Base-by-base conservation (phyloP, 176 grass and related monocot species). In the Echinochloa phyllopogon region DNA sequence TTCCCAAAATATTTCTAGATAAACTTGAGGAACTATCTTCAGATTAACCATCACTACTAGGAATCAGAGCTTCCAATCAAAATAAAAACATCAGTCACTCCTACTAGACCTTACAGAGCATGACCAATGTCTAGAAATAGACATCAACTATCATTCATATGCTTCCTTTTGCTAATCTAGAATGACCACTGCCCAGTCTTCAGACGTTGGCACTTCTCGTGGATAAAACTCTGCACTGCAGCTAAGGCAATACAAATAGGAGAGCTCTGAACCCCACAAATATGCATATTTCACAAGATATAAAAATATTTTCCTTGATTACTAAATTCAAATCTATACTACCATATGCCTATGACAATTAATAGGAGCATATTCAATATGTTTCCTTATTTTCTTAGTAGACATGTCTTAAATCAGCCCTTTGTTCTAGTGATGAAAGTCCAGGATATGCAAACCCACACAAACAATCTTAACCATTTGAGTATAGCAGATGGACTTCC, bases 381-480 rank as follows among this genome's bases (percentile, higher is more conserved):
- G 24, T 79, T 78, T 65, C 59, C 9, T 67, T 74, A 48, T 57
- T 36, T 79, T 27, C 40, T 80, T 68, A 59, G 60, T 63, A 53
- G 83, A 16, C 36, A 81, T 38, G 81, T 61, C 11, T 40, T 41
- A 56, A 43, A 0, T 7, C 33, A 38, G 40, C 21, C 49, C 5
- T 72, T 57, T 67, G 10, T 33, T 58, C 8, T 66, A 64, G 74
- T 60, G 40, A 57, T 67, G 29, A 66, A 74, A 67, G 37, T 13
- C 3, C 15, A 80, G 2, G 42, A 49, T 74, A 27, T 80, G 41
- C 49, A 44, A 37, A 69, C 61, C 18, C 37, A 37, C 51, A 8
- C 3, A 76, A 80, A 89, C 60, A 67, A 60, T 44, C 70, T 11
- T 42, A 56, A 10, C 15, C 48, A 73, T 37, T 18, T 74, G 8